Evolutionary conservation across 164 flowering plant genomes (phyloP).

Genomic region (Chimonanthus praecox): DNA sequence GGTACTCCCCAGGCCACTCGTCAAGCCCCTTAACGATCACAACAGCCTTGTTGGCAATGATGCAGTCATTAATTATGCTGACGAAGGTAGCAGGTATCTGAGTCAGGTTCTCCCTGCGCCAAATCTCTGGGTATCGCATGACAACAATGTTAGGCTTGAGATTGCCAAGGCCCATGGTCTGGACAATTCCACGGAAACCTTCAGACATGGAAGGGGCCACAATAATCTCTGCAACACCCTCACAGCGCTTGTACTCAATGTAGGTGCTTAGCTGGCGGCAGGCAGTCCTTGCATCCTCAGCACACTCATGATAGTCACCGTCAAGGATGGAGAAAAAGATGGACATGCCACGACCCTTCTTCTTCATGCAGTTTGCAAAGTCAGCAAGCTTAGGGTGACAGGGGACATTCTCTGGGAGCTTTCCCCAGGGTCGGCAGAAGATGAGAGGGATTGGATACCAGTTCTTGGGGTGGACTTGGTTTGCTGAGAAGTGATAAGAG

Average conservation of each 20-base stretch:
- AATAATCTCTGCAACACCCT: conserved; percentile 97
- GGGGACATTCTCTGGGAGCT: conserved; percentile 97
- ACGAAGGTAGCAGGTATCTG: conserved; percentile 93
- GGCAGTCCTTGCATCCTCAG: conserved; percentile 89
- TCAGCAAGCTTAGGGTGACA: conserved; percentile 99
- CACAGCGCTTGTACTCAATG: conserved; percentile 91
- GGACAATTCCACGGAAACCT: conserved; percentile 95
- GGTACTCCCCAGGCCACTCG: conserved; percentile 98
- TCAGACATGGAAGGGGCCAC: conserved; percentile 95
- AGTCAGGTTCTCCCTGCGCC: conserved; percentile 91
- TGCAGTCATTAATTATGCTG: conserved; percentile 91
- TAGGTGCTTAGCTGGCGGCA: conserved; percentile 76
- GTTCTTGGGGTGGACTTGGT: conserved; percentile 95
- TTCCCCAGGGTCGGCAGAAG: conserved; percentile 99
- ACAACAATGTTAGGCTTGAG: conserved; percentile 97
- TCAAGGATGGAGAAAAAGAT: conserved; percentile 86
- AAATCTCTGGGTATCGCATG: conserved; percentile 97
- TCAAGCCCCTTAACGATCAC: conserved; percentile 97
- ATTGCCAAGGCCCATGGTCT: conserved; percentile 99
- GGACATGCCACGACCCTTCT: conserved; percentile 99
- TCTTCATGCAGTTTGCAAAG: conserved; percentile 99
- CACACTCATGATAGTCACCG: conserved; percentile 90
- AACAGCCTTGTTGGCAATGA: conserved; percentile 96
- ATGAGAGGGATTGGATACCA: conserved; percentile 98
- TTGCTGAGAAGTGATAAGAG: conserved; percentile 47